Evolutionary conservation across 1,284 basidiomycete genomes (phyloP).

Genomic region (Stereum hirsutum): DNA sequence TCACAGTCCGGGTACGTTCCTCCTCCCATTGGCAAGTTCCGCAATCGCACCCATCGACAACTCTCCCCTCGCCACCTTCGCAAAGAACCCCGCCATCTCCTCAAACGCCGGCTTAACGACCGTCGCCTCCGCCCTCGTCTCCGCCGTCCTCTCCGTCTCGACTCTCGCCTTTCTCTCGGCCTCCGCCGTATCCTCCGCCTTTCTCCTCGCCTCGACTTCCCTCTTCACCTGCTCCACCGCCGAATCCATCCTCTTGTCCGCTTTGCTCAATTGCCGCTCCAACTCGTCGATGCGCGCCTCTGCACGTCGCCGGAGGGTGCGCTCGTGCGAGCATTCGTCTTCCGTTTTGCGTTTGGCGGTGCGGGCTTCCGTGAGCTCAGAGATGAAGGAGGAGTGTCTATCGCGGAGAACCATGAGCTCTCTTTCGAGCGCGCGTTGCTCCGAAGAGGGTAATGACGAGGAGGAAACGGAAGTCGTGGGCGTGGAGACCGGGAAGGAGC

Average conservation of each 20-base stretch:
- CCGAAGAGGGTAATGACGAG: constrained; percentile 4
- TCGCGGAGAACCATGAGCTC: constrained; percentile 33
- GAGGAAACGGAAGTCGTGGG: constrained; percentile 3
- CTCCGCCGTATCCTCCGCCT: constrained; percentile 25
- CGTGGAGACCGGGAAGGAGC: neutral
- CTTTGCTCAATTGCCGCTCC: constrained; percentile 23
- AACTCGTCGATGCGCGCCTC: constrained; percentile 28
- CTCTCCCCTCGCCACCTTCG: too few relatives aligned
- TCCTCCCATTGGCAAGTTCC: too few relatives aligned
- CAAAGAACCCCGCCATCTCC: too few relatives aligned
- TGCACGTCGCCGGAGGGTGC: constrained; percentile 31
- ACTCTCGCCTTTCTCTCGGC: constrained; percentile 12
- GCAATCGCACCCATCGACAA: too few relatives aligned
- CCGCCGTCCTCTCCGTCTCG: constrained; percentile 11
- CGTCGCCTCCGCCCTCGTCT: too few relatives aligned
- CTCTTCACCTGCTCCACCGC: constrained; percentile 29
- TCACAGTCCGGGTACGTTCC: too few relatives aligned
- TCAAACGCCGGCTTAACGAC: too few relatives aligned
- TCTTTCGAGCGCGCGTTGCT: constrained; percentile 22
- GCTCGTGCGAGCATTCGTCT: constrained; percentile 31
- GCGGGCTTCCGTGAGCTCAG: constrained; percentile 23
- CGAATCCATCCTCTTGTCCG: constrained; percentile 24
- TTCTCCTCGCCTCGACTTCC: constrained; percentile 30
- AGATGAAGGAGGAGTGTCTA: constrained; percentile 20
- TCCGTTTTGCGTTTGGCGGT: constrained; percentile 38